These are phyloP conservation scores for Actinomortierella ambigua DNA, from an alignment of 371 early-diverging fungal species.

Conservation along the genomic window DNA sequence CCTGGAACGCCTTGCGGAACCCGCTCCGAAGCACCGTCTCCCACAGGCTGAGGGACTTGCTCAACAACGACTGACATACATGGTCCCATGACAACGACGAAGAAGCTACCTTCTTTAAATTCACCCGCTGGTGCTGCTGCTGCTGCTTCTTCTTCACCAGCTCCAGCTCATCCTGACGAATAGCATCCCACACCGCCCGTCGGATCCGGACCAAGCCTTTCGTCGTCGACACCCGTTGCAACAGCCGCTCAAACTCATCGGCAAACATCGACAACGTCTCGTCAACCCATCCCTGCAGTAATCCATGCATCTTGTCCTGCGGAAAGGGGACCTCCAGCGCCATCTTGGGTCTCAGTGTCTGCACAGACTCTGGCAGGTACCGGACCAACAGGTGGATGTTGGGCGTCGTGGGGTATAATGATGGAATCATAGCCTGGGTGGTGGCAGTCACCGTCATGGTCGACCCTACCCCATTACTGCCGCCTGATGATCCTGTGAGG, in stretches of 20 bases:
- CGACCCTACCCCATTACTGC: slow-evolving; percentile 1
- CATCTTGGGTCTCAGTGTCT: slow-evolving; percentile 53
- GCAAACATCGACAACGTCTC: slow-evolving; percentile 32
- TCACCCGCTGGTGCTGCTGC: background rate
- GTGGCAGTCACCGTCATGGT: too few relatives aligned
- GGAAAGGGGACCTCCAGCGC: slow-evolving; percentile 32
- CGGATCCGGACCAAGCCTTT: slow-evolving; percentile 43
- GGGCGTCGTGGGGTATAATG: slow-evolving; percentile 61
- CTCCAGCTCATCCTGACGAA: slow-evolving; percentile 43
- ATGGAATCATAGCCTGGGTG: slow-evolving; percentile 49
- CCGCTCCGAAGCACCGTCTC: slow-evolving; percentile 43
- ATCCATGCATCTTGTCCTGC: slow-evolving; percentile 26
- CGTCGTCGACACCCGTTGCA: slow-evolving; percentile 49
- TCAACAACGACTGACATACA: slow-evolving; percentile 29
- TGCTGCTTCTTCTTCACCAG: background rate
- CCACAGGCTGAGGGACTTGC: slow-evolving; percentile 49
- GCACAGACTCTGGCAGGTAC: slow-evolving; percentile 58
- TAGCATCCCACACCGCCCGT: slow-evolving; percentile 44
- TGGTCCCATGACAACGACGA: background rate
- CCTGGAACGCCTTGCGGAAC: slow-evolving; percentile 48
- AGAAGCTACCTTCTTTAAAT: background rate
- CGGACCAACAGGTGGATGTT: slow-evolving; percentile 63
- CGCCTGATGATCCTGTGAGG: slow-evolving; percentile 4
- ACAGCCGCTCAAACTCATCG: slow-evolving; percentile 25
- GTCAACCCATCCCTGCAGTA: slow-evolving; percentile 47